Percentiles rank a stretch among this genome's conserved stretches.
These are phyloP conservation scores for Coniophora puteana DNA, from an alignment of 1,284 basidiomycete species.

Conservation along the genomic window DNA sequence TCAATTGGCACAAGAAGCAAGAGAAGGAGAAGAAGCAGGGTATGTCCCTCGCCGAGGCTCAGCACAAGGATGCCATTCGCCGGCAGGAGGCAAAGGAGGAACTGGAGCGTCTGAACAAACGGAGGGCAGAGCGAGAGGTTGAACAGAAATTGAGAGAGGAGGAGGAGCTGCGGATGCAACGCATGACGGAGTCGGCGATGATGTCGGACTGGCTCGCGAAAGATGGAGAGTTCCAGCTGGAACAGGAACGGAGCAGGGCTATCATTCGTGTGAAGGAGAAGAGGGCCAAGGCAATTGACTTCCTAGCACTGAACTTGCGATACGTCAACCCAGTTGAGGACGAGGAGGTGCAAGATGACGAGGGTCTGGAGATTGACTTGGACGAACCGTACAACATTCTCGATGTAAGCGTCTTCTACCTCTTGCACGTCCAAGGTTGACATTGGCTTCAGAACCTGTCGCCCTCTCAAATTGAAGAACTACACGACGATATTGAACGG, in stretches of 20 bases:
- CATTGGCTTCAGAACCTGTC: conserved; percentile 67
- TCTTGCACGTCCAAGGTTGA: conserved; percentile 14
- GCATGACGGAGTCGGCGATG: conserved; percentile 89
- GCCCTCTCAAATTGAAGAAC: conserved; percentile 84
- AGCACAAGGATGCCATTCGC: conserved; percentile 76
- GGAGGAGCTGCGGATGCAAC: conserved; percentile 85
- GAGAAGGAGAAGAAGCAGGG: conserved; percentile 94
- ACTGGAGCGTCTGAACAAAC: conserved; percentile 85
- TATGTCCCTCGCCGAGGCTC: conserved; percentile 76
- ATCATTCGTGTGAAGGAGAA: conserved; percentile 94
- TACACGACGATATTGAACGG: conserved; percentile 92
- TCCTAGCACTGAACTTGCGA: conserved; percentile 88
- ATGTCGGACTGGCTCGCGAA: conserved; percentile 98
- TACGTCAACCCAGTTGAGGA: conserved; percentile 74
- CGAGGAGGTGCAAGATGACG: conserved; percentile 67
- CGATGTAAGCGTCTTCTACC: conserved; percentile 55
- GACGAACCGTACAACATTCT: conserved; percentile 98
- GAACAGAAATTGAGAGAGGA: conserved; percentile 88
- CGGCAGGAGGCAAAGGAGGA: conserved; percentile 94
- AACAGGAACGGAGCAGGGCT: conserved; percentile 89
- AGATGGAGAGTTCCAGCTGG: conserved; percentile 96
- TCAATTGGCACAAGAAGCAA: conserved; percentile 98
- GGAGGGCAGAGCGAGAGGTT: conserved; percentile 88
- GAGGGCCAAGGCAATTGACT: conserved; percentile 94
- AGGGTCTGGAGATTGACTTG: conserved; percentile 94